Evolutionary conservation across 2,329 filamentous ascomycete genomes (phyloP).

Genomic region (Fusarium mexicanum): DNA sequence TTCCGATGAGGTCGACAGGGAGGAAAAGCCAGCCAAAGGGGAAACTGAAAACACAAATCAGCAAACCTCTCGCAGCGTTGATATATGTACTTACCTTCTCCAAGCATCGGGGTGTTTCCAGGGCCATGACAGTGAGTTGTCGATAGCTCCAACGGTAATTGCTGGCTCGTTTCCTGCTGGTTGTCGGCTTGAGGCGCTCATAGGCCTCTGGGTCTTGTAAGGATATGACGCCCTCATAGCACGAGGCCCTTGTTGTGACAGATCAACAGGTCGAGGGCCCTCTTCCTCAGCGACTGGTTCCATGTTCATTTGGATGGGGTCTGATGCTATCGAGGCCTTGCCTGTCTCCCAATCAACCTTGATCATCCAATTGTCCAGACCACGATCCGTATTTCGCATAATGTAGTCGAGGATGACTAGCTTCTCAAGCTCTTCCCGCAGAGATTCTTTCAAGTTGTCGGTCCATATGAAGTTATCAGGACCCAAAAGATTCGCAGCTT

Average conservation of each 20-base stretch:
- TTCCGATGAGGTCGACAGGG: constrained; percentile 93
- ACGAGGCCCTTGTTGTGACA: constrained; percentile 54
- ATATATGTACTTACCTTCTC: constrained; percentile 58
- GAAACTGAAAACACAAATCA: constrained; percentile 68
- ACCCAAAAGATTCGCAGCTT: constrained; percentile 62
- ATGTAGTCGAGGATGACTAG: constrained; percentile 98
- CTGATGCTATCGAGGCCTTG: constrained; percentile 85
- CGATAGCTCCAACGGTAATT: constrained; percentile 89
- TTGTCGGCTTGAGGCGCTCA: constrained; percentile 74
- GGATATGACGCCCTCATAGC: constrained; percentile 65
- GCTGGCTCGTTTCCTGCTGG: constrained; percentile 61
- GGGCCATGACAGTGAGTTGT: constrained; percentile 97
- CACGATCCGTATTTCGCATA: constrained; percentile 97
- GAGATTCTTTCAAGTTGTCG: constrained; percentile 85
- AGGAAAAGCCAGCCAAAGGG: constrained; percentile 99
- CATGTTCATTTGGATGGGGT: constrained; percentile 76
- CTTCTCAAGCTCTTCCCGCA: constrained; percentile 95
- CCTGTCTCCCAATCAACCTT: constrained; percentile 89
- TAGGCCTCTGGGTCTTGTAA: constrained; percentile 83
- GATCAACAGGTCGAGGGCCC: constrained; percentile 70
- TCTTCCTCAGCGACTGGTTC: constrained; percentile 56
- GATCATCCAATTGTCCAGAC: constrained; percentile 99
- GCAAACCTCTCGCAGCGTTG: background rate
- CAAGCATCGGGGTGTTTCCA: constrained; percentile 98
- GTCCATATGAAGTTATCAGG: constrained; percentile 82